Evolutionary conservation across 768 basidiomycete species (phyloP).

Genomic region (Gloeopeniophorella convolvens): DNA sequence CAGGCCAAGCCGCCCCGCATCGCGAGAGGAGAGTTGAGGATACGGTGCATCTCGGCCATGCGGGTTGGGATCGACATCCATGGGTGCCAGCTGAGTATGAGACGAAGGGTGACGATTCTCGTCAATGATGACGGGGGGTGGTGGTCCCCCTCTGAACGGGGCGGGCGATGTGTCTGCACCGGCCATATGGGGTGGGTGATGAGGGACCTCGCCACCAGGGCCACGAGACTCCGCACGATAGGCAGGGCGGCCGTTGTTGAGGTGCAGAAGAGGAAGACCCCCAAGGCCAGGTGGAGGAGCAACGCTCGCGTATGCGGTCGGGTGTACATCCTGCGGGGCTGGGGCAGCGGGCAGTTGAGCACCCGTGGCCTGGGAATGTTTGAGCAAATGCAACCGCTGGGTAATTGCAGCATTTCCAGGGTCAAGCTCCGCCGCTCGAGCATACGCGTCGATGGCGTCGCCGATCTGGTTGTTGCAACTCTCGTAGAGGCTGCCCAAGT

Average conservation of each 20-base stretch:
- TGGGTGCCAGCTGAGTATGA: constrained; percentile 71
- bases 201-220: constrained; percentile 36
- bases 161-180: constrained; percentile 51
- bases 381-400: constrained; percentile 69
- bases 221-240: constrained; percentile 68
- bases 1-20: constrained; percentile 54
- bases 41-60: constrained; percentile 50
- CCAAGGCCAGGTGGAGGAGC: constrained; percentile 57
- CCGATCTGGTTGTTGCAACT: constrained; percentile 98
- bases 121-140: constrained; percentile 74
- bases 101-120: constrained; percentile 61
- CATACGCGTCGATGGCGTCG: constrained; percentile 98
- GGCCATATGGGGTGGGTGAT: constrained; percentile 53
- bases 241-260: constrained; percentile 37
- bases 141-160: constrained; percentile 78
- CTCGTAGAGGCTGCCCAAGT: constrained; percentile 94
- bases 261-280: constrained; percentile 62
- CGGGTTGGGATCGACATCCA: constrained; percentile 41
- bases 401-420: constrained; percentile 78
- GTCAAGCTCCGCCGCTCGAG: constrained; percentile 90
- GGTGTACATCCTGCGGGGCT: constrained; percentile 92
- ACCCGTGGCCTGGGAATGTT: constrained; percentile 71
- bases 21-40: constrained; percentile 35
- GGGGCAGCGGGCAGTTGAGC: constrained; percentile 79
- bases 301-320: constrained; percentile 84